Percentiles rank a stretch among this genome's conserved stretches.
These are phyloP conservation scores for Mimosa pudica DNA, from an alignment of 306 rosid species.

Conservation along the genomic window DNA sequence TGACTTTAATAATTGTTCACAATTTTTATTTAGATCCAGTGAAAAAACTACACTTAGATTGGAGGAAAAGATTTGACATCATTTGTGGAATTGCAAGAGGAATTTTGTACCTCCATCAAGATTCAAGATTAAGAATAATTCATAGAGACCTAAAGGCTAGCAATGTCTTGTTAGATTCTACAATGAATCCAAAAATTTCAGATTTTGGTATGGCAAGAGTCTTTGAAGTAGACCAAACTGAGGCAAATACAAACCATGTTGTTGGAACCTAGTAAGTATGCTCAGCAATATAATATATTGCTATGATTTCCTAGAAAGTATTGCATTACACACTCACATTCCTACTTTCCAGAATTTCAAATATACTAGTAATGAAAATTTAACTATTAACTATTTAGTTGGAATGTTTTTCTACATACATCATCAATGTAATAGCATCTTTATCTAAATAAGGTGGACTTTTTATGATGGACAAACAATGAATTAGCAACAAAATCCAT, in stretches of 20 bases:
- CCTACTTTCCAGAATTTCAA: background rate
- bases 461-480: too few relatives aligned
- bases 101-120: constrained; percentile 1
- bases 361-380: background rate
- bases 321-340: background rate
- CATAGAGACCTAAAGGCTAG: background rate
- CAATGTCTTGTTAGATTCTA: background rate
- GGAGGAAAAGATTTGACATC: constrained; percentile 1
- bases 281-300: background rate
- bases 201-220: background rate
- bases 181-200: background rate
- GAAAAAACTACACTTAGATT: background rate
- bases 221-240: background rate
- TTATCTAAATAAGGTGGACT: too few relatives aligned
- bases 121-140: background rate
- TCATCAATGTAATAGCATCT: background rate
- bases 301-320: background rate
- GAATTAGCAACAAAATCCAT: too few relatives aligned
- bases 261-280: constrained; percentile 72
- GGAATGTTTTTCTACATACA: background rate
- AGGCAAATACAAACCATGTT: constrained; percentile 23
- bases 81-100: background rate
- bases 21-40: constrained; percentile 23
- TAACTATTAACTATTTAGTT: background rate
- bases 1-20: background rate